Conservation (phyloP, 148 eudicot genomes). For the Tetragonia tetragonoides region DNA sequence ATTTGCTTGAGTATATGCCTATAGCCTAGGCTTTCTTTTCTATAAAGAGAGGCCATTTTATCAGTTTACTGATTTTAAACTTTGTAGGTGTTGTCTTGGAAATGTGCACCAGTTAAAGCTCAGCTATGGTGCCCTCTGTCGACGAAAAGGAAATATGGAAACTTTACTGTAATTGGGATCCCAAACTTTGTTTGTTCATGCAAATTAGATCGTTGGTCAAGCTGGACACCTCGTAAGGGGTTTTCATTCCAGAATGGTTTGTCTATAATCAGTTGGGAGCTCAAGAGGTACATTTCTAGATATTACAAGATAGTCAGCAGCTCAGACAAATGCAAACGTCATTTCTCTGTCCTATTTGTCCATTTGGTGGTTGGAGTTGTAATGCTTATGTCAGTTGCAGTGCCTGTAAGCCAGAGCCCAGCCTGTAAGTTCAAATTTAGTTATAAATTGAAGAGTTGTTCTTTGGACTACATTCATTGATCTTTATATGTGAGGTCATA, state of each 20-base stretch:
- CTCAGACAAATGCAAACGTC: constrained; percentile 33
- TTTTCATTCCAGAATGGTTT: constrained; percentile 22
- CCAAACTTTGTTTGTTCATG: constrained; percentile 6
- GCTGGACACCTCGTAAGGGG: constrained; percentile 21
- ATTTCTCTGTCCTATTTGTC: constrained; percentile 28
- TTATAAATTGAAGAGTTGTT: neutral
- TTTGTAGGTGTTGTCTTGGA: constrained; percentile 40
- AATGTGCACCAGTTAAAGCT: constrained; percentile 22
- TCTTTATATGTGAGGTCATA: neutral
- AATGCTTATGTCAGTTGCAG: constrained; percentile 56
- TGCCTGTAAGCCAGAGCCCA: constrained; percentile 51
- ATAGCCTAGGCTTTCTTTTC: too few relatives aligned
- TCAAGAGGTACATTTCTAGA: constrained; percentile 31
- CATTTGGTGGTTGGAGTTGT: constrained; percentile 57
- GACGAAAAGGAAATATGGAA: constrained; percentile 24
- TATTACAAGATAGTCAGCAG: constrained; percentile 30
- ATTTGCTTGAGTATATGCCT: too few relatives aligned
- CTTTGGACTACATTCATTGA: neutral
- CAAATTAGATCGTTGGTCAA: constrained; percentile 20
- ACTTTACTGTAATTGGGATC: constrained; percentile 9
- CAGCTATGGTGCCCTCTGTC: constrained; percentile 20
- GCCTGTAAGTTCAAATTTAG: constrained; percentile 62
- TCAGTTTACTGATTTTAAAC: neutral
- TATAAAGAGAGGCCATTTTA: neutral
- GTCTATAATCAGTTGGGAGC: constrained; percentile 29